These are phyloP conservation scores for Phytophthora kernoviae DNA, from an alignment of 352 stramenopile species.

Conservation along the genomic window DNA sequence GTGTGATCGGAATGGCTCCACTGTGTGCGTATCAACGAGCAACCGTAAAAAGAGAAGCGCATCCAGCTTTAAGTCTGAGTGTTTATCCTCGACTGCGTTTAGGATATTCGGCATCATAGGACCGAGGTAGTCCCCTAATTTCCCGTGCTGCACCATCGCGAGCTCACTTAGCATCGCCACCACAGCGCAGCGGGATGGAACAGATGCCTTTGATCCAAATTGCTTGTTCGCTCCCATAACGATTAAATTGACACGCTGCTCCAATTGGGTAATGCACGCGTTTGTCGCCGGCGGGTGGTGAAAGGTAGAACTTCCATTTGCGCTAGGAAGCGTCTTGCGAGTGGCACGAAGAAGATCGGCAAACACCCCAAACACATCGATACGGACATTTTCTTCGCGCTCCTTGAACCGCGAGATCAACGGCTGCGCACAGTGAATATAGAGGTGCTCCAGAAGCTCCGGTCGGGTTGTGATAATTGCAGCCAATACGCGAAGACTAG, in stretches of 20 bases:
- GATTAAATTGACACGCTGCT: slow-evolving; percentile 74
- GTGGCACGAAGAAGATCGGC: slow-evolving; percentile 89
- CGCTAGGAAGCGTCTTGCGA: slow-evolving; percentile 50
- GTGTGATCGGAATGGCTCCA: slow-evolving; percentile 78
- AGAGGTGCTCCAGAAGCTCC: slow-evolving; percentile 87
- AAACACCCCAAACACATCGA: slow-evolving; percentile 97
- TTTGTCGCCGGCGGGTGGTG: slow-evolving; percentile 39
- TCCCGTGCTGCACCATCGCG: slow-evolving; percentile 73
- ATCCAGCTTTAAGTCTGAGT: slow-evolving; percentile 97
- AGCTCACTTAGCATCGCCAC: slow-evolving; percentile 86
- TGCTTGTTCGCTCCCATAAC: slow-evolving; percentile 81
- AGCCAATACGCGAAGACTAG: slow-evolving; percentile 91
- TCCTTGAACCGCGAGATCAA: slow-evolving; percentile 95
- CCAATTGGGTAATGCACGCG: slow-evolving; percentile 56
- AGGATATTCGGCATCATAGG: slow-evolving; percentile 83
- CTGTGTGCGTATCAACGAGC: slow-evolving; percentile 92
- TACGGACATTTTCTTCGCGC: slow-evolving; percentile 98
- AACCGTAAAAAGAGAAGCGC: slow-evolving; percentile 93
- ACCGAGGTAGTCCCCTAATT: slow-evolving; percentile 75
- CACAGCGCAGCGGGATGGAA: slow-evolving; percentile 82
- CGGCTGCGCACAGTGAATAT: slow-evolving; percentile 79
- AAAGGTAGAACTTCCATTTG: slow-evolving; percentile 21
- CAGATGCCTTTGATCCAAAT: slow-evolving; percentile 76
- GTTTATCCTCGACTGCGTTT: slow-evolving; percentile 87
- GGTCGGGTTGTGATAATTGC: slow-evolving; percentile 91